Evolutionary conservation across 768 basidiomycete genomes (phyloP).

Genomic region (Wakefieldia striispora): DNA sequence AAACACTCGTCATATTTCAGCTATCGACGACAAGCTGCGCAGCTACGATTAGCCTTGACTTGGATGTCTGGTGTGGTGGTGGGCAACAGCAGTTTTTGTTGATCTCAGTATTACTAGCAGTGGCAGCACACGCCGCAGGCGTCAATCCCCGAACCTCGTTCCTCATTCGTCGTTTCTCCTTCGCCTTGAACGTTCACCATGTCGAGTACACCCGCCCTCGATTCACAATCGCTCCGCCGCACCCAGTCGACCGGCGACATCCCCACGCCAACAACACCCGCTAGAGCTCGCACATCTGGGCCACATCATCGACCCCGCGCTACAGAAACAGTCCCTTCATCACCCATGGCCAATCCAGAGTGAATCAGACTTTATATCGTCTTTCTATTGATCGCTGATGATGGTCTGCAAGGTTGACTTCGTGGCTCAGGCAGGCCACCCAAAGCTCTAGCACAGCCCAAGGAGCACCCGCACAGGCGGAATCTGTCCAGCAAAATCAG

Average conservation of each 20-base stretch:
- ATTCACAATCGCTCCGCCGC: conserved; percentile 34
- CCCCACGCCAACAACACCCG: conserved; percentile 22
- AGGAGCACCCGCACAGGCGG: neutral
- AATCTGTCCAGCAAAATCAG: conserved; percentile 7
- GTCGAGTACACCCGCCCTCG: conserved; percentile 24
- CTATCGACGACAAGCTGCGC: conserved; percentile 8
- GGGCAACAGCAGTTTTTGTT: conserved; percentile 10
- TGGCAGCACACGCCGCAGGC: conserved; percentile 28
- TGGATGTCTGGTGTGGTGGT: conserved; percentile 18
- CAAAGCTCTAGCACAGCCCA: conserved; percentile 16
- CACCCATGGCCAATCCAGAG: conserved; percentile 15
- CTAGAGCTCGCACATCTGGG: conserved; percentile 29
- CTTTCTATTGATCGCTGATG: conserved; percentile 20
- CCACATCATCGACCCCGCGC: conserved; percentile 31
- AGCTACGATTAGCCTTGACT: conserved; percentile 16
- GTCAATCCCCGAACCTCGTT: conserved; percentile 22
- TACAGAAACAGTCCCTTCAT: conserved; percentile 16
- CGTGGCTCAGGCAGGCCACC: conserved; percentile 26
- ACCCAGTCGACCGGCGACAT: conserved; percentile 37
- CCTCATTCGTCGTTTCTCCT: conserved; percentile 9
- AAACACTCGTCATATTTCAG: neutral
- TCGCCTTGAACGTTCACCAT: conserved; percentile 25
- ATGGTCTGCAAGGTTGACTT: conserved; percentile 18
- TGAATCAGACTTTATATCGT: conserved; percentile 13
- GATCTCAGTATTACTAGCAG: conserved; percentile 6